A percentile compares a stretch with the other conserved stretches of the same genome.
Conservation (phyloP, 371 early-diverging fungal genomes). For the Mortierella sp. region DNA sequence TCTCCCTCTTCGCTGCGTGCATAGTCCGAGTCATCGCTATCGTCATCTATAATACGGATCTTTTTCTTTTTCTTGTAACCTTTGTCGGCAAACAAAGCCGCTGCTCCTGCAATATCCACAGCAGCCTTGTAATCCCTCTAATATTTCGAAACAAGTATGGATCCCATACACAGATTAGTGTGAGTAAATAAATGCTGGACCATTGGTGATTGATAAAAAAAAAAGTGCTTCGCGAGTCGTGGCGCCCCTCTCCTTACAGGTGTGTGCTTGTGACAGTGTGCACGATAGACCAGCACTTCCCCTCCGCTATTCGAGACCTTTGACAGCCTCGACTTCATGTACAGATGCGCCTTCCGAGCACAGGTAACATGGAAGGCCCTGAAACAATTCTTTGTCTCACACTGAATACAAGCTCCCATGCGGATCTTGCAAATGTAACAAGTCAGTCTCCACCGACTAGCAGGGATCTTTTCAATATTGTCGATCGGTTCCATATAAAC, state of each 20-base stretch:
- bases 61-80: constrained; percentile 38
- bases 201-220: too few relatives aligned
- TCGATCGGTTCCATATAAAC: constrained; percentile 99
- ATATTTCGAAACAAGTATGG: neutral
- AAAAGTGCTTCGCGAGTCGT: neutral
- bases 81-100: constrained; percentile 40
- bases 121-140: constrained; percentile 42
- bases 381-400: constrained; percentile 89
- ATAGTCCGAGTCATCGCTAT: constrained; percentile 55
- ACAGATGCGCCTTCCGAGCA: constrained; percentile 86
- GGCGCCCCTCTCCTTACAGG: constrained; percentile 60
- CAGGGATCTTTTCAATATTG: constrained; percentile 85
- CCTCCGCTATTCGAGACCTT: constrained; percentile 61
- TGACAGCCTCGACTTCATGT: constrained; percentile 80
- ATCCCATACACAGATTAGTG: too few relatives aligned
- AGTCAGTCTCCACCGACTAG: constrained; percentile 86
- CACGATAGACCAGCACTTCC: constrained; percentile 67
- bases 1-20: constrained; percentile 34
- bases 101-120: constrained; percentile 46
- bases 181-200: too few relatives aligned
- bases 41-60: constrained; percentile 53
- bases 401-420: constrained; percentile 96
- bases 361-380: constrained; percentile 96
- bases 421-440: constrained; percentile 90
- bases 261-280: constrained; percentile 87